Conservation (phyloP, 176 grass and related monocot genomes). For the Juncus inflexus region DNA sequence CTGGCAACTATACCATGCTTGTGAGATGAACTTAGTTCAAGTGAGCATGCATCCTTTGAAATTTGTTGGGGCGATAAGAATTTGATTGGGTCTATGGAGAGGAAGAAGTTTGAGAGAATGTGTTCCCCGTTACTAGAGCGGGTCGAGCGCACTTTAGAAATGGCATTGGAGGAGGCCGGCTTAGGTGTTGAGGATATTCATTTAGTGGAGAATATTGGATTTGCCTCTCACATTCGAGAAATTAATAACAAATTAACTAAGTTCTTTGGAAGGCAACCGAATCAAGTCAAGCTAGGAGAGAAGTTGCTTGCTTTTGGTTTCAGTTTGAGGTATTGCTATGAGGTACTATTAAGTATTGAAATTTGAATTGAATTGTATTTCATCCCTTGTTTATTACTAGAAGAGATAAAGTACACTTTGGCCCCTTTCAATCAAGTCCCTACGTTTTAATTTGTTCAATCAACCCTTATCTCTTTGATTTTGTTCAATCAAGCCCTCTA, state of each 20-base stretch:
- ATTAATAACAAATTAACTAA: slow-evolving; percentile 67
- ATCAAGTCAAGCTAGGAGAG: slow-evolving; percentile 3
- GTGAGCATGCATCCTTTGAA: slow-evolving; percentile 58
- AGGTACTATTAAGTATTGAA: no score
- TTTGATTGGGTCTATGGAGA: slow-evolving; percentile 60
- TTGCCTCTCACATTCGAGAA: slow-evolving; percentile 47
- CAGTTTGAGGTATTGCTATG: no score
- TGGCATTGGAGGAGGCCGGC: slow-evolving; percentile 49
- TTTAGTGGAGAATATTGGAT: slow-evolving; percentile 35
- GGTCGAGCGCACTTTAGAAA: slow-evolving; percentile 57
- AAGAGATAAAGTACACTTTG: no score
- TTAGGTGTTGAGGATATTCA: slow-evolving; percentile 33
- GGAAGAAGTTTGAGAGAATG: slow-evolving; percentile 80
- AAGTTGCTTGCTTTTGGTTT: no score
- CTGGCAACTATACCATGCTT: slow-evolving; percentile 40
- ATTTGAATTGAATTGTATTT: no score
- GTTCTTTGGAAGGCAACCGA: slow-evolving; percentile 60
- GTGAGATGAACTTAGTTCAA: slow-evolving; percentile 57
- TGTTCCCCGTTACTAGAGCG: slow-evolving; percentile 44
- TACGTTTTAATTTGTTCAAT: no score
- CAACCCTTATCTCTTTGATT: no score
- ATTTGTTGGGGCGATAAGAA: slow-evolving; percentile 75
- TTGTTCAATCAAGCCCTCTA: no score
- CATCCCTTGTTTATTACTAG: no score
- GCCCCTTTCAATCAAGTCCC: no score